phyloP scores from a whole-genome alignment of 1,284 basidiomycete species.

The Puccinia horiana region DNA sequence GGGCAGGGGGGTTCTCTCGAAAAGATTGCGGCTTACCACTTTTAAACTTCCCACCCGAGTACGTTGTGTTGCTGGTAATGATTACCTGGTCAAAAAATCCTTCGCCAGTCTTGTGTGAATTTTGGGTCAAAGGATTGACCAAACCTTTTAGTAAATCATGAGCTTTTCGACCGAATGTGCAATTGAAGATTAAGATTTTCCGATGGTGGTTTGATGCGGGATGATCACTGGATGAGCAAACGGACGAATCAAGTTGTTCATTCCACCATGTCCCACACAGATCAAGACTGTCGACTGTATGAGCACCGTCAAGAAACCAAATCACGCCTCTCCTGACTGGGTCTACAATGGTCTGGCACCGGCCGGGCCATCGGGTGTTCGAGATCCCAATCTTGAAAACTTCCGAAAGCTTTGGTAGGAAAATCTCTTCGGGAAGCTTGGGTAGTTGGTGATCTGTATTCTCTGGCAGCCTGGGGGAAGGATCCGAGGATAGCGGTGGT shows the following conservation, averaged over 20 bases:
- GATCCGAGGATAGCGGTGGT: conserved; percentile 50
- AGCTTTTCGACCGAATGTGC: conserved; percentile 85
- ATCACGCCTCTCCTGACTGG: conserved; percentile 62
- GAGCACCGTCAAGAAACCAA: conserved; percentile 58
- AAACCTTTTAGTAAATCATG: conserved; percentile 70
- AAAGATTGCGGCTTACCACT: neutral
- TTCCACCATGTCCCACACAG: conserved; percentile 82
- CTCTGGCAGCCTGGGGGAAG: neutral
- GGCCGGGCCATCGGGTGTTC: conserved; percentile 86
- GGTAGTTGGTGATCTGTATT: neutral
- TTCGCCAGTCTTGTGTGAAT: neutral
- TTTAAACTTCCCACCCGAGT: conserved; percentile 73
- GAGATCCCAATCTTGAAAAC: conserved; percentile 69
- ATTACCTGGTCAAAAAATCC: conserved; percentile 75
- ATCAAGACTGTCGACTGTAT: conserved; percentile 75
- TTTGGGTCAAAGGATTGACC: conserved; percentile 60
- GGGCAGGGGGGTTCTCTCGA: too few relatives aligned
- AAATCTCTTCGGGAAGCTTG: conserved; percentile 4
- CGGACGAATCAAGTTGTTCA: conserved; percentile 4
- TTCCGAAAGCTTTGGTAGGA: conserved; percentile 61
- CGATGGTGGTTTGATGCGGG: neutral
- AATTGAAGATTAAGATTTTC: conserved; percentile 80
- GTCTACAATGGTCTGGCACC: conserved; percentile 83
- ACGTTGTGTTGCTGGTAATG: conserved; percentile 96
- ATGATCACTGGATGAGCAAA: neutral